Percentiles rank a stretch among this genome's conserved stretches.
Evolutionary conservation across 2,329 filamentous ascomycete species (phyloP).

Genomic region (Sarocladium brachiariae): DNA sequence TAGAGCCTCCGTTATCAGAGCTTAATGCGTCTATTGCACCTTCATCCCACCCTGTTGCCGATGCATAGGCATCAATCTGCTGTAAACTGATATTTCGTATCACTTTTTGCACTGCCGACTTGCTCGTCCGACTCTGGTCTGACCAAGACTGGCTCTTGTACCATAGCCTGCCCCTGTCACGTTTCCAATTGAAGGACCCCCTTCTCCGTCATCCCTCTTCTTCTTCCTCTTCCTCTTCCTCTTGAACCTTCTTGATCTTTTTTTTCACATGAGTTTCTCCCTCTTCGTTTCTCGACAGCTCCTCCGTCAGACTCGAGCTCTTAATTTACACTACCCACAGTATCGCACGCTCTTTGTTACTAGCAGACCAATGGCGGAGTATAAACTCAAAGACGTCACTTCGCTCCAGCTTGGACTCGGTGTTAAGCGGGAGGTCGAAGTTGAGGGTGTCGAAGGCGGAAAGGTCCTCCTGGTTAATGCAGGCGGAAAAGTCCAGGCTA

Average conservation of each 20-base stretch:
- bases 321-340: background rate
- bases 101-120: background rate
- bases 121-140: background rate
- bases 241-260: background rate
- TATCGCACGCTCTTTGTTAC: background rate
- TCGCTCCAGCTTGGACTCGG: conserved; percentile 69
- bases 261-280: background rate
- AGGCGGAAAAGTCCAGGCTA: conserved; percentile 67
- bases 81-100: background rate
- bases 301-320: background rate
- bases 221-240: background rate
- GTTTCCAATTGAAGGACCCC: background rate
- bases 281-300: background rate
- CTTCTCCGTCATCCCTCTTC: background rate
- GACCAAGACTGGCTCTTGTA: too few species aligned
- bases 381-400: conserved; percentile 68
- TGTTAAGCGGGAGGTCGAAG: conserved; percentile 81
- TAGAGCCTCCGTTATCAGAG: background rate
- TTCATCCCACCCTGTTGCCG: conserved; percentile 6
- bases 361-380: conserved; percentile 45
- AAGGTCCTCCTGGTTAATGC: conserved; percentile 84
- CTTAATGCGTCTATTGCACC: conserved; percentile 2
- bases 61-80: background rate
- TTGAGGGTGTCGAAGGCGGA: conserved; percentile 78
- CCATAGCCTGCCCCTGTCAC: background rate